Conservation (phyloP, 75 land plant genomes). For the Isoetes taiwanensis region DNA sequence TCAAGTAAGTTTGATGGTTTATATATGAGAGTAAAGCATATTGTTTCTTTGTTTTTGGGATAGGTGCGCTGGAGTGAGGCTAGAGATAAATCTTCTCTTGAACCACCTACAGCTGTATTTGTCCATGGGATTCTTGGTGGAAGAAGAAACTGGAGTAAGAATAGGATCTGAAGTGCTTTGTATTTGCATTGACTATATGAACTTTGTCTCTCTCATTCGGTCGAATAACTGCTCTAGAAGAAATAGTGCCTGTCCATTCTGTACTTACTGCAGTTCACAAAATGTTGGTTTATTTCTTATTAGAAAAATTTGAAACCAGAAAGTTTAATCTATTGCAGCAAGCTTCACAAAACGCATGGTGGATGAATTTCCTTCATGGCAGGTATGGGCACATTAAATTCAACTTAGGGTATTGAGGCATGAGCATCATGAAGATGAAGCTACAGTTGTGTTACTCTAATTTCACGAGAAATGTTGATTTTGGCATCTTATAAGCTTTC, state of each 20-base stretch:
- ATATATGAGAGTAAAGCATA: neutral
- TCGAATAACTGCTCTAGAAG: neutral
- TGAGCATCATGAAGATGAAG: no score
- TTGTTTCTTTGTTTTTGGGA: neutral
- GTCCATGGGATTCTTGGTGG: slow-evolving; percentile 94
- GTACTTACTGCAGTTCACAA: neutral
- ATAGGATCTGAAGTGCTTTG: neutral
- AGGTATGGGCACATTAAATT: no score
- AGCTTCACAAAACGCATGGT: slow-evolving; percentile 89
- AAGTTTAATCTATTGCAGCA: slow-evolving; percentile 25
- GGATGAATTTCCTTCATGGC: slow-evolving; percentile 84
- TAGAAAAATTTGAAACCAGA: neutral
- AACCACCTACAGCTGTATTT: slow-evolving; percentile 90
- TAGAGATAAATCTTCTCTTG: slow-evolving; percentile 39
- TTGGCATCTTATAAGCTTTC: no score
- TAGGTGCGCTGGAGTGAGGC: slow-evolving; percentile 64
- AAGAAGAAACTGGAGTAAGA: slow-evolving; percentile 89
- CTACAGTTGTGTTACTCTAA: no score
- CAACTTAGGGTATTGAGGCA: no score
- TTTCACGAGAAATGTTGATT: no score
- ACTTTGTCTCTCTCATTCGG: neutral
- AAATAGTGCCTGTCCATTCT: neutral
- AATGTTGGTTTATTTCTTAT: neutral
- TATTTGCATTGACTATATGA: neutral
- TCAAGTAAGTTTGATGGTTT: neutral